A percentile compares a stretch with the other conserved stretches of the same genome.
Evolutionary conservation across 2,329 filamentous ascomycete species (phyloP).

Genomic region (Karstenula rhodostoma): DNA sequence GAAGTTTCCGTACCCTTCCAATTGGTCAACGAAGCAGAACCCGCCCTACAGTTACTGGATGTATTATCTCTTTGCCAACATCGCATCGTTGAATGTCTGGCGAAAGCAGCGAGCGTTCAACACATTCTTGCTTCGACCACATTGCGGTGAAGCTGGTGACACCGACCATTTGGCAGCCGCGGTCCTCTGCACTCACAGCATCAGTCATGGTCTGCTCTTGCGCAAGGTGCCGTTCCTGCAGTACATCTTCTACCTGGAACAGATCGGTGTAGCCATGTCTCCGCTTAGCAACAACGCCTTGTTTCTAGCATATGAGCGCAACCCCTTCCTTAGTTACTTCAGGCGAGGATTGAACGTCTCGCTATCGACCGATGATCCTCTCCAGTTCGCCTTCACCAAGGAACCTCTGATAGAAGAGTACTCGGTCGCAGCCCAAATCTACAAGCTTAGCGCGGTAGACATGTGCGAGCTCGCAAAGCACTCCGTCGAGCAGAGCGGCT

Average conservation of each 20-base stretch:
- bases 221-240: constrained; percentile 94
- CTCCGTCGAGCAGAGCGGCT: constrained; percentile 93
- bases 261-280: constrained; percentile 99
- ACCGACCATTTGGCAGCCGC: constrained; percentile 95
- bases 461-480: constrained; percentile 99
- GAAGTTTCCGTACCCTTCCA: constrained; percentile 90
- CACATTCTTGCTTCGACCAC: constrained; percentile 89
- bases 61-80: constrained; percentile 95
- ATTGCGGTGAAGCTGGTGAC: constrained; percentile 96
- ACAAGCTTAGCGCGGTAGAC: constrained; percentile 94
- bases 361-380: constrained; percentile 92
- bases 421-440: constrained; percentile 96
- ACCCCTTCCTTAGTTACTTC: constrained; percentile 96
- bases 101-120: constrained; percentile 92
- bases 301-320: constrained; percentile 95
- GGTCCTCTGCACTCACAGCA: constrained; percentile 92
- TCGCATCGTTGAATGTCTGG: constrained; percentile 90
- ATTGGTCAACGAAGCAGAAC: constrained; percentile 92
- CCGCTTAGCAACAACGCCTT: constrained; percentile 96
- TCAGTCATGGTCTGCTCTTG: constrained; percentile 90
- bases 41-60: constrained; percentile 99
- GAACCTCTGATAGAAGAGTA: constrained; percentile 98
- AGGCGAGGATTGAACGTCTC: constrained; percentile 94
- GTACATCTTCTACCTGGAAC: constrained; percentile 97
- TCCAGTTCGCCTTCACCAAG: constrained; percentile 98